Evolutionary conservation across 1,284 basidiomycete genomes (phyloP), one percentile per base, ranked within the genome.

Genomic region (Cryptococcus hybrid): DNA sequence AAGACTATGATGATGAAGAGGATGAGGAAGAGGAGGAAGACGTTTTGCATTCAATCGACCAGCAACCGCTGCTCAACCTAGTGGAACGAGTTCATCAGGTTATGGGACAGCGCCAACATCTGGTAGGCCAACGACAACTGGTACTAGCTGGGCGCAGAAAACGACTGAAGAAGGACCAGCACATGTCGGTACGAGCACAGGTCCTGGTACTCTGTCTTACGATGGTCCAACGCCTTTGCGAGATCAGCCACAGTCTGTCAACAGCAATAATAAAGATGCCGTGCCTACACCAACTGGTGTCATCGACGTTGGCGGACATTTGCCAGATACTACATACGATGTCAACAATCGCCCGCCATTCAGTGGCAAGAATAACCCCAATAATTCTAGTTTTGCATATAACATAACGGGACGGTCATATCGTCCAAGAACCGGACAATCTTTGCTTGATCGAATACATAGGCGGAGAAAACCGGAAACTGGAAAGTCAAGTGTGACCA

Each of bases 31-130:
- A 73, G 12, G 63, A 62, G 5, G 69, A 71, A 36, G 67, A 70
- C 12, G 71, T 77, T 5, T 76, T 55, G 77, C 76, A 0, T 79
- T 79, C 54, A 62, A 66, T 35, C 52, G 74, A 47, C 76, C 77
- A 1, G 53, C 59, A n/a, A 78, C 76, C 0, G 68, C 69, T 12
- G 69, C 68, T 12, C 65, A 63, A 15, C 65, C 67, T 15, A 44
- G 54, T 9, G 62, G 52, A 45, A 52, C 51, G 5, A 46, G 61
- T 30, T 59, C 61, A 7, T 62, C 65, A 12, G 59, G 59, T 39
- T 47, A 47, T 11, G 46, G 46, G 7, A 47, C 30, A 47, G 46
- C 46, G 5, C 58, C 65, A 5, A 50, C 43, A 12, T 64, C 62
- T 34, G 59, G 61, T 8, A 9, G 55, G 12, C 50, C 56, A 5